These are phyloP conservation scores for Clavispora vitiphila DNA, from an alignment of 805 yeast genomes.

Conservation along the genomic window DNA sequence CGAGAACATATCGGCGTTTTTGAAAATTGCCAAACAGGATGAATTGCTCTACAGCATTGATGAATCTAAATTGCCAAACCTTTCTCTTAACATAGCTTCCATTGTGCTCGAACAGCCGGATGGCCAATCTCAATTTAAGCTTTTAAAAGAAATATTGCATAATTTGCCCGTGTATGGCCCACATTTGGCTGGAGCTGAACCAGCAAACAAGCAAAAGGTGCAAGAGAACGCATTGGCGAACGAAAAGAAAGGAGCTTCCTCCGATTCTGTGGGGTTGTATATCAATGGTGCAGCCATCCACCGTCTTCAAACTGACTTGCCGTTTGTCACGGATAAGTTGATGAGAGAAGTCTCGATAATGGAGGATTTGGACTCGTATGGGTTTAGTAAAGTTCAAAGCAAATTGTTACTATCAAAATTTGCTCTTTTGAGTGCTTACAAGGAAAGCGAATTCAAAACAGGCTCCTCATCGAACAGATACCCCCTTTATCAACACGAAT, in stretches of 20 bases:
- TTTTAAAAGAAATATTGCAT: conserved; percentile 4
- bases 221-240: conserved; percentile 24
- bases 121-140: neutral
- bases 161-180: conserved; percentile 13
- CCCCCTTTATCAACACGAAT: conserved; percentile 24
- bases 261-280: conserved; percentile 48
- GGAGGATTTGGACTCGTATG: conserved; percentile 21
- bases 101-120: conserved; percentile 4
- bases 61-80: neutral
- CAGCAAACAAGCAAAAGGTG: conserved; percentile 4
- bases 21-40: neutral
- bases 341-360: conserved; percentile 21
- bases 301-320: conserved; percentile 39
- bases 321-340: conserved; percentile 38
- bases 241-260: conserved; percentile 32
- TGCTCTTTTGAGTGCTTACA: conserved; percentile 37
- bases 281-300: conserved; percentile 65
- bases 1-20: neutral
- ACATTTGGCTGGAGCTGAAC: conserved; percentile 1
- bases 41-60: neutral
- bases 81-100: conserved; percentile 8
- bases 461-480: conserved; percentile 36
- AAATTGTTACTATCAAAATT: conserved; percentile 30
- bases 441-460: conserved; percentile 28
- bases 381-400: conserved; percentile 29